Evolutionary conservation across 768 basidiomycete genomes (phyloP).

Genomic region (Hypholoma sublateritium): DNA sequence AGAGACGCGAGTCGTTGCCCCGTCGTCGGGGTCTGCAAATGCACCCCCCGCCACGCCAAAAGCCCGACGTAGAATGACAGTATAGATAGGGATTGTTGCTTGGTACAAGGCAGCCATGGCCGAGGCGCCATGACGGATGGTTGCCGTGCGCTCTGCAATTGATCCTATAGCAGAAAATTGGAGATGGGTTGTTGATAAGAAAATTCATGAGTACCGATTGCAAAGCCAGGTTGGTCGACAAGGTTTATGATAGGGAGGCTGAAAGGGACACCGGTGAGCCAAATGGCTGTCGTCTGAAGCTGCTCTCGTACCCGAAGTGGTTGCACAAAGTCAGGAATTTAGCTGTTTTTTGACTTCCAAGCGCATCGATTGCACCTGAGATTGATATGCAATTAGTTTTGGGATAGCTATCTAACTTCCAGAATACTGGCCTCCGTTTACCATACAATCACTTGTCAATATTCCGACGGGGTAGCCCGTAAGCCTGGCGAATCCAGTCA

Average conservation of each 20-base stretch:
- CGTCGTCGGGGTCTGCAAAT: slow-evolving; percentile 37
- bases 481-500: slow-evolving; percentile 39
- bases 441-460: slow-evolving; percentile 36
- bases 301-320: slow-evolving; percentile 34
- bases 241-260: slow-evolving; percentile 39
- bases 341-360: slow-evolving; percentile 39
- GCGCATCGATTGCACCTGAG: slow-evolving; percentile 37
- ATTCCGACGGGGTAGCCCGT: slow-evolving; percentile 34
- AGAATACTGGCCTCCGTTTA: slow-evolving; percentile 32
- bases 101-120: slow-evolving; percentile 37
- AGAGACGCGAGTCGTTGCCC: slow-evolving; percentile 31
- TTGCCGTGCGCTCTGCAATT: slow-evolving; percentile 35
- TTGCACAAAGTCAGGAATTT: slow-evolving; percentile 38
- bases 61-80: slow-evolving; percentile 35
- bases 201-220: slow-evolving; percentile 26
- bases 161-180: slow-evolving; percentile 22
- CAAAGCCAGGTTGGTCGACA: slow-evolving; percentile 41
- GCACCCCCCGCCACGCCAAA: slow-evolving; percentile 41
- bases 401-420: neutral
- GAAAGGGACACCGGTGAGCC: neutral
- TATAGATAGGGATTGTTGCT: slow-evolving; percentile 37
- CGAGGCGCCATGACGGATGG: slow-evolving; percentile 38
- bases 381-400: neutral
- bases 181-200: neutral
- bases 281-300: neutral